phyloP scores from a whole-genome alignment of 2,329 filamentous ascomycete genomes.

The Neurospora sp. region DNA sequence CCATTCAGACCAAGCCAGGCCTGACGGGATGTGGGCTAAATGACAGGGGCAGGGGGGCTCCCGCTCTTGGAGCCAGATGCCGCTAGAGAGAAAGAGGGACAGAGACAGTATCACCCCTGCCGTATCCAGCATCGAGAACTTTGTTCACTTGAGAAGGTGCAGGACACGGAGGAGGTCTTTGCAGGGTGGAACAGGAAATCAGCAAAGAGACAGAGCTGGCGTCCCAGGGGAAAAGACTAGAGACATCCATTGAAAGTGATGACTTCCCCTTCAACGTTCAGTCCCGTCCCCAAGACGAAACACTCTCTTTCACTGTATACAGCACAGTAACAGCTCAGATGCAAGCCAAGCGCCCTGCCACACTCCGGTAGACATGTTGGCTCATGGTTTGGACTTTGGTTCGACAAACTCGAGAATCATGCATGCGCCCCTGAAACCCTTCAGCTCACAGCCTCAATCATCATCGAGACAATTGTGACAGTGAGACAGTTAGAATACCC shows the following conservation, averaged over 20 bases:
- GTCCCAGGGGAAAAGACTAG: too few species aligned
- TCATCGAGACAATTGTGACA: background rate
- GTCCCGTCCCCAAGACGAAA: background rate
- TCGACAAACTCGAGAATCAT: background rate
- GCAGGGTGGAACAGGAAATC: background rate
- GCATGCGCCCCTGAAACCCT: background rate
- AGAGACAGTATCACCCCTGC: background rate
- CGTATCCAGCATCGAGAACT: too few species aligned
- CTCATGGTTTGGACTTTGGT: background rate
- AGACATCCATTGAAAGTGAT: background rate
- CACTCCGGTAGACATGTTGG: background rate
- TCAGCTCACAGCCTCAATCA: background rate
- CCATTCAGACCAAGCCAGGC: background rate
- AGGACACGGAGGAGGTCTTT: too few species aligned
- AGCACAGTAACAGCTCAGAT: background rate
- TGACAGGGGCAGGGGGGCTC: background rate
- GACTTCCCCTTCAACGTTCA: background rate
- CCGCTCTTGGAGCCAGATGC: background rate
- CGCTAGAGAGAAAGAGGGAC: background rate
- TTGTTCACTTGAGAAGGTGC: too few species aligned
- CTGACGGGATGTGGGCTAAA: background rate
- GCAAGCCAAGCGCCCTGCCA: background rate
- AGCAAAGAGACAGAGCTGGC: background rate
- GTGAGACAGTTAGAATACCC: background rate
- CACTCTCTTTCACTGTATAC: background rate